phyloP scores from a whole-genome alignment of 352 stramenopile genomes.

The Phytophthora kernoviae region DNA sequence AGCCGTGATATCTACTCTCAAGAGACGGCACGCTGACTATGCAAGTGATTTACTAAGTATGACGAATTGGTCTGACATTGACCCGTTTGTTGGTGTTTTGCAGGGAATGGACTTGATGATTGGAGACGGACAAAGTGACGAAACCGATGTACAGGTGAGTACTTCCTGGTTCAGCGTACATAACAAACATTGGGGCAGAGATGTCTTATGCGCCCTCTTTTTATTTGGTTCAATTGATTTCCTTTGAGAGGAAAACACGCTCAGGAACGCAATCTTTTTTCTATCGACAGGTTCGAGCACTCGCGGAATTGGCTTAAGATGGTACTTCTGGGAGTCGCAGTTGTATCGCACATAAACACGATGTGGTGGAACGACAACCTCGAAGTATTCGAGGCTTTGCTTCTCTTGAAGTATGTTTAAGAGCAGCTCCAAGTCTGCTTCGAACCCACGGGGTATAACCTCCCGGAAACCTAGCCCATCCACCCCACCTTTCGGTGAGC shows the following conservation, averaged over 20 bases:
- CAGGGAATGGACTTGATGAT: too few relatives aligned
- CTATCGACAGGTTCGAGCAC: neutral
- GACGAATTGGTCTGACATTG: too few relatives aligned
- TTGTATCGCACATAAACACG: neutral
- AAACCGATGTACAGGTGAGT: too few relatives aligned
- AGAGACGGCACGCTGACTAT: too few relatives aligned
- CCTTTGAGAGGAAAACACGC: neutral
- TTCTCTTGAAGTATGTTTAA: conserved; percentile 9
- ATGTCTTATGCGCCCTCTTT: neutral
- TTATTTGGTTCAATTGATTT: neutral
- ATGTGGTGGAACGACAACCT: neutral
- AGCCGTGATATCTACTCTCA: too few relatives aligned
- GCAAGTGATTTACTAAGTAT: too few relatives aligned
- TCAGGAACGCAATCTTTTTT: neutral
- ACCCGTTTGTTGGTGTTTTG: too few relatives aligned
- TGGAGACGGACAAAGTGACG: too few relatives aligned
- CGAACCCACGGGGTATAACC: conserved; percentile 1
- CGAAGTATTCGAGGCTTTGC: conserved; percentile 10
- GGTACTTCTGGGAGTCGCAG: neutral
- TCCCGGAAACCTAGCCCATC: neutral
- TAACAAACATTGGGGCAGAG: neutral
- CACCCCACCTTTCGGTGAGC: neutral
- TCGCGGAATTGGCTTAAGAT: neutral
- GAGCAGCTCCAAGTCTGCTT: neutral
- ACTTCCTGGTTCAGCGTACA: neutral